Base-by-base conservation (phyloP, 2,329 filamentous ascomycete genomes). In the Rhytidhysteron rufulum region DNA sequence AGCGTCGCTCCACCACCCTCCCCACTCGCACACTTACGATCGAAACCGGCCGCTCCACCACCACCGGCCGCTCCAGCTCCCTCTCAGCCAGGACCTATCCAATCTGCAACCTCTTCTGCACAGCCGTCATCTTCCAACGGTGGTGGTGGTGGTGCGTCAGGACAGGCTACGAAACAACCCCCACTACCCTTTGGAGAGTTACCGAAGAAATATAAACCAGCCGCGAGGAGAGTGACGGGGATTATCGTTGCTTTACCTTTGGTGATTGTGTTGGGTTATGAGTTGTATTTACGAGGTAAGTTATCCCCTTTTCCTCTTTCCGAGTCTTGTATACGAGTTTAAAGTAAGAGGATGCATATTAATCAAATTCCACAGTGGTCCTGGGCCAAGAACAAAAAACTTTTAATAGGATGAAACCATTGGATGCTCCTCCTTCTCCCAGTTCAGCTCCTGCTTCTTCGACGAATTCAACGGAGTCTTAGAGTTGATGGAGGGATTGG, bases 1-100 rank as follows among this genome's bases (percentile, higher is more conserved):
- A 76, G 81, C 41, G 66, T 73, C 5, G 80, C 22, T 76, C 85
- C 45, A 81, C 86, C 43, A 72, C 78, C 17, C 15, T 59, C 84
- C 4, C 81, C 83, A 0, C 66, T 86, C 37, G 72, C 88, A 27
- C 55, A 80, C 5, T 72, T 75, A 7, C 72, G 88, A 10, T 73
- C 77, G 5, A 75, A 82, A 42, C 70, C 74, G n/a, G 9, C 18
- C 15, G 9, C 22, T 9, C 35, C 5, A 6, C 9, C 39, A 37
- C 35, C 39, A 5, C 21, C 37, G 7, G 16, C 20, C 11, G 13
- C 40, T 16, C 24, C 35, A 3, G 21, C 49, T 80, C 87, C 71
- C 82, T 85, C 16, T 54, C 74, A 8, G 71, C 78, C 0, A 80
- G 80, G 1, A 62, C 74, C 13, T 76, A 80, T 42, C 75, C 78